Evolutionary conservation across 257 asterid genomes (phyloP), one percentile per base, ranked within the genome.

Genomic region (Gardenia jasminoides): DNA sequence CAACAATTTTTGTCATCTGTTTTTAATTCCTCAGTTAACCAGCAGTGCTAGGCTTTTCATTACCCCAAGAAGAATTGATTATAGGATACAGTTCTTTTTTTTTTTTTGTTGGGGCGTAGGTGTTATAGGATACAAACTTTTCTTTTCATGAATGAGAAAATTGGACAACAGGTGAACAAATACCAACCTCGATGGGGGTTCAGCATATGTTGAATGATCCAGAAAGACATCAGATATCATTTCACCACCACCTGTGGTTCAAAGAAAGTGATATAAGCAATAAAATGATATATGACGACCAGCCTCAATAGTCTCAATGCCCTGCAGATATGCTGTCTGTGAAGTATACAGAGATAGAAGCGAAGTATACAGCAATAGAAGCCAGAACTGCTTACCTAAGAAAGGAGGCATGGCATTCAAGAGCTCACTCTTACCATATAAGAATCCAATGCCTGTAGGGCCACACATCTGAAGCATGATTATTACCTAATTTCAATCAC

Each of bases 391-490:
- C 94, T 83, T 82, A 89, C 99, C 97, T 82, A 93, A 82, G 88
- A 96, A 96, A 80, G 99, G 99, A 78, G 97, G 98, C 99, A 96
- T 96, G 78, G 86, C 84, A 50, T 87, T 84, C 85, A 96, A 85
- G 82, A 91, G 90, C 86, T 92, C 94, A 52, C 86, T 83, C 84
- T 92, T 96, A 56, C 98, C 97, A 78, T 93, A 91, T 82, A 96
- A 89, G 92, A 96, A 92, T 81, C 99, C 99, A 31, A 96, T 81
- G 97, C 99, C 99, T 92, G 99, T 96, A 87, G 98, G 99, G 89
- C 99, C 99, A 91, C 99, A 96, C 99, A 96, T 96, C 99, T 96
- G 98, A 93, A 89, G 89, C 87, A 93, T 79, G 92, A 85, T 89
- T 88, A 95, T 79, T 86, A 67, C 86, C 87, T 83, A 83, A 89